Conservation (phyloP, 352 stramenopile genomes). For the Pythium phragmiticola region DNA sequence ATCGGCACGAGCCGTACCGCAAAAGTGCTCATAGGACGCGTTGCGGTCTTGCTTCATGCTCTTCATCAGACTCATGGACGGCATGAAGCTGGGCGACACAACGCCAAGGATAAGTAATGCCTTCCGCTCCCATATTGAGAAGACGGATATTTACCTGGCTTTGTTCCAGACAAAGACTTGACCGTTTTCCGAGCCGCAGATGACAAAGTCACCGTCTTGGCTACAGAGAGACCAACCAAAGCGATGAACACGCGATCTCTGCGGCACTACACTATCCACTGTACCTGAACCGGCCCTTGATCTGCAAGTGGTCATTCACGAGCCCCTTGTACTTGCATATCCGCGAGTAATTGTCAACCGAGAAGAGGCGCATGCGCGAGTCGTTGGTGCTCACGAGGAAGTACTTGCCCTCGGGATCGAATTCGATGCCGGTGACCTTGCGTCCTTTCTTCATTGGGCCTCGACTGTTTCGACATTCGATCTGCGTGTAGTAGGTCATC, state of each 20-base stretch:
- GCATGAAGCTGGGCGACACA: constrained; percentile 30
- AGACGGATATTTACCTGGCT: constrained; percentile 35
- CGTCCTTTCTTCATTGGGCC: constrained; percentile 85
- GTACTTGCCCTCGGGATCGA: constrained; percentile 86
- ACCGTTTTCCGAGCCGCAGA: constrained; percentile 85
- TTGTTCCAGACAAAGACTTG: constrained; percentile 88
- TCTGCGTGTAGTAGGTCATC: constrained; percentile 93
- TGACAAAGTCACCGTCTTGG: constrained; percentile 84
- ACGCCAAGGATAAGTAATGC: neutral
- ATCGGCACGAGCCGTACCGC: constrained; percentile 32
- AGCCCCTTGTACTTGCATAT: constrained; percentile 93
- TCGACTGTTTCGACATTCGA: constrained; percentile 88
- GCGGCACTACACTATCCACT: neutral
- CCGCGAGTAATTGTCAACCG: constrained; percentile 88
- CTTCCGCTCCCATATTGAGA: neutral
- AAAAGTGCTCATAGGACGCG: constrained; percentile 79
- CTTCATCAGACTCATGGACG: constrained; percentile 60
- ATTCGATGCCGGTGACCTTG: constrained; percentile 91
- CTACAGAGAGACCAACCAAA: constrained; percentile 20
- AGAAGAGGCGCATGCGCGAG: constrained; percentile 87
- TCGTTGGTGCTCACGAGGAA: constrained; percentile 93
- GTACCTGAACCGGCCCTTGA: constrained; percentile 83
- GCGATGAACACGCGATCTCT: neutral
- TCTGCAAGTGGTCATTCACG: constrained; percentile 85
- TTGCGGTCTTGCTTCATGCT: constrained; percentile 79